A percentile compares a stretch with the other conserved stretches of the same genome.
Conservation (phyloP, 768 basidiomycete genomes). For the Xerocomellus chrysenteron region DNA sequence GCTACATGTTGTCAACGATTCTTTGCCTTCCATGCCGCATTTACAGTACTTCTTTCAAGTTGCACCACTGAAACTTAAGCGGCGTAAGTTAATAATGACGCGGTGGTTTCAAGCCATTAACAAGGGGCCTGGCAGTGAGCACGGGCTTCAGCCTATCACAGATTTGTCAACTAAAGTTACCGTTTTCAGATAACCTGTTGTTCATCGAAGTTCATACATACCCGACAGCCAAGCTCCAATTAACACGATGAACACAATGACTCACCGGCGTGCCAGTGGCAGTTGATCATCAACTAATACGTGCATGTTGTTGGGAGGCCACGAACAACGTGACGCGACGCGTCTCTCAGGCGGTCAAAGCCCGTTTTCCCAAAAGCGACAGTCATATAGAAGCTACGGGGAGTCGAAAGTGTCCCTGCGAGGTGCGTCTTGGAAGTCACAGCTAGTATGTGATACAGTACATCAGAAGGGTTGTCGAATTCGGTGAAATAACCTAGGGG, state of each 20-base stretch:
- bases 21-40: background rate
- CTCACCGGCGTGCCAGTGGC: slow-evolving; percentile 2
- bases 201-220: too few species aligned
- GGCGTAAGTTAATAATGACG: too few species aligned
- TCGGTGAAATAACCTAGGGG: background rate
- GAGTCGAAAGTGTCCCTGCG: background rate
- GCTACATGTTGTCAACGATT: background rate
- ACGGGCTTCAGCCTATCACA: too few species aligned
- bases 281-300: background rate
- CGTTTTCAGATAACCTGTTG: too few species aligned
- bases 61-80: too few species aligned
- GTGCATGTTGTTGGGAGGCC: background rate
- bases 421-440: background rate
- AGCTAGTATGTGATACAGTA: background rate
- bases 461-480: background rate
- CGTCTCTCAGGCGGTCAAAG: background rate
- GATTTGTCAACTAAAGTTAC: too few species aligned
- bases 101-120: too few species aligned
- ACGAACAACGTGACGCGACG: background rate
- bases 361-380: background rate
- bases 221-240: too few species aligned
- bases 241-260: background rate
- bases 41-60: background rate
- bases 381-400: too few species aligned
- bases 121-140: too few species aligned